phyloP scores from a whole-genome alignment of 768 basidiomycete genomes.

The Agrocybe praecox region DNA sequence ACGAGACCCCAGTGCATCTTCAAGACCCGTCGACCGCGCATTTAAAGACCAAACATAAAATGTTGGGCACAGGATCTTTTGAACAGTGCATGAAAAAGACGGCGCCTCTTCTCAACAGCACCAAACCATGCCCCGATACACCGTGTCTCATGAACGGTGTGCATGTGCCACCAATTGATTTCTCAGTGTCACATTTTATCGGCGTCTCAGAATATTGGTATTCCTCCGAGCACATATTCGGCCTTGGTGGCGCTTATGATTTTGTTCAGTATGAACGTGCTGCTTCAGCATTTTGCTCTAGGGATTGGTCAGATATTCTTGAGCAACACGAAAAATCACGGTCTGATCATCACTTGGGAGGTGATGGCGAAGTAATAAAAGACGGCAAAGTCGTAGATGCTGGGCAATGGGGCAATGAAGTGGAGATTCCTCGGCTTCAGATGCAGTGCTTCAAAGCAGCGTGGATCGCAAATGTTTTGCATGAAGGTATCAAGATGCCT shows the following conservation, averaged over 20 bases:
- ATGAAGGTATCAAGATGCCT: conserved; percentile 95
- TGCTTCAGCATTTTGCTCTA: conserved; percentile 81
- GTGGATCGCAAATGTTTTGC: conserved; percentile 95
- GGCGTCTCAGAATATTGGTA: conserved; percentile 99
- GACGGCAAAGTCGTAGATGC: conserved; percentile 62
- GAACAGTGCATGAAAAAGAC: conserved; percentile 77
- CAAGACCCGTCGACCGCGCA: conserved; percentile 41
- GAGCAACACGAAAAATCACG: conserved; percentile 62
- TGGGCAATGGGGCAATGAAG: conserved; percentile 69
- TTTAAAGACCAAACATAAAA: conserved; percentile 52
- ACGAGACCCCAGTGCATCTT: conserved; percentile 54
- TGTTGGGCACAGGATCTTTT: conserved; percentile 91
- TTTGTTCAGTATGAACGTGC: conserved; percentile 96
- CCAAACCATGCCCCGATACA: conserved; percentile 75
- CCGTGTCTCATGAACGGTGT: conserved; percentile 96
- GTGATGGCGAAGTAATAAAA: conserved; percentile 66
- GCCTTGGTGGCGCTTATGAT: conserved; percentile 93
- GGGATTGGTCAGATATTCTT: conserved; percentile 79
- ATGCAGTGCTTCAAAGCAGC: conserved; percentile 99
- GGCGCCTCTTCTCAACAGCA: conserved; percentile 81
- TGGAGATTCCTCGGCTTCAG: conserved; percentile 84
- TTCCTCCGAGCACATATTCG: conserved; percentile 96
- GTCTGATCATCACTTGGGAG: conserved; percentile 48
- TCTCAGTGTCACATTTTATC: conserved; percentile 90
- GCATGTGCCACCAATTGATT: conserved; percentile 93